Evolutionary conservation across 1,284 basidiomycete genomes (phyloP), one percentile per base, ranked within the genome.

Genomic region (Ustilago loliicola): DNA sequence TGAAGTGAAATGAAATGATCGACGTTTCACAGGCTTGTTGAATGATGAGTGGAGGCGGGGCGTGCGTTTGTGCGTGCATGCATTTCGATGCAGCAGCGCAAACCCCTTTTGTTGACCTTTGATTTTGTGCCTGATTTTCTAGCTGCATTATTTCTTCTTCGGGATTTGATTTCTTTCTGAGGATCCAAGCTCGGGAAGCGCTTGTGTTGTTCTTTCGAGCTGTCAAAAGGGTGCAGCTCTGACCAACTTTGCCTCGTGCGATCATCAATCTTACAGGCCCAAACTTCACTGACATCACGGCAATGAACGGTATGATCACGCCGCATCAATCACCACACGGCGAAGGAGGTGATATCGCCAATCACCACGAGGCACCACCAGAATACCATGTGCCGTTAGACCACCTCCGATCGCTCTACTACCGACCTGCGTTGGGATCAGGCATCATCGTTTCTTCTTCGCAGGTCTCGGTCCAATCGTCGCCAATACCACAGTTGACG

Each of bases 381-480:
- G 65, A 70, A 19, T 63, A 77, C 29, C 71, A 70, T 42, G 66
- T 77, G 3, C 75, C 75, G 1, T 23, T 77, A 29, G 70, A 77
- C 17, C 63, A 77, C 38, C 75, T 77, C 17, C 66, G 75, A 8
- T 66, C 69, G 45, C 66, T 77, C 40, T 77, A 77, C 66, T 77
- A 72, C 25, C 62, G 75, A n/a, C 69, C 69, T 8, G 70, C 75
- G 5, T 34, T 72, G 34, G 75, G 70, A 19, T 72, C 75, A 4
- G 75, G 75, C 30, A 51, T 69, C n/a, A 63, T 77, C 19, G 61
- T 77, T 7, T 66, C 75, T 1, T 66, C 72, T 7, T 66, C 66
- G 27, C 42, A 69, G 40, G 51, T 67, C 3, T 27, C 54, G 2
- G 15, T 50, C 27, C 25, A 50, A 29, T 11, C 25, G 4, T 29